Conservation (phyloP, 2,329 filamentous ascomycete genomes). For the Didymella exigua region DNA sequence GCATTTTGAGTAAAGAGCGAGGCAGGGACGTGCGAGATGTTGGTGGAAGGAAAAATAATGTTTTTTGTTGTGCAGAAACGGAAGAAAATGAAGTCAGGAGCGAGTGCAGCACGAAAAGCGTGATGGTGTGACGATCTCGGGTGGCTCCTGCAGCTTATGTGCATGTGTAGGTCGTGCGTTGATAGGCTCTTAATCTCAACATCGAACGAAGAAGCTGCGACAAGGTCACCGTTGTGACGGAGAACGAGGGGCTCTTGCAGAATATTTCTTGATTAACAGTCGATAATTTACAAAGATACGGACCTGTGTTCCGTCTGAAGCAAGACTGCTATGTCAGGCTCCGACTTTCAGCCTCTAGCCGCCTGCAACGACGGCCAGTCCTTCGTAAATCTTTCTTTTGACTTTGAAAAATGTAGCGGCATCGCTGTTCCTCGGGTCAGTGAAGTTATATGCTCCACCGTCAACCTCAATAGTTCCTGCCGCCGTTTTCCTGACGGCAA, state of each 20-base stretch:
- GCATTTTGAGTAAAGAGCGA: neutral
- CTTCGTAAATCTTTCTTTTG: slow-evolving; percentile 89
- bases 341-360: slow-evolving; percentile 49
- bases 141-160: neutral
- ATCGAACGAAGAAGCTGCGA: neutral
- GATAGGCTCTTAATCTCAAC: neutral
- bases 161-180: neutral
- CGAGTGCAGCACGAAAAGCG: neutral
- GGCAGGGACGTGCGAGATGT: neutral
- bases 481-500: slow-evolving; percentile 85
- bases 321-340: neutral
- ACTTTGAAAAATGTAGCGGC: slow-evolving; percentile 80
- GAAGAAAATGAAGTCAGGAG: neutral
- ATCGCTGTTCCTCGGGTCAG: slow-evolving; percentile 56
- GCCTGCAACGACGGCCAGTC: slow-evolving; percentile 86
- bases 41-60: too few relatives aligned
- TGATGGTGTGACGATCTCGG: neutral
- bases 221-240: neutral
- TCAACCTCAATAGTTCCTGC: slow-evolving; percentile 90
- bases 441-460: slow-evolving; percentile 51
- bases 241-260: too few relatives aligned
- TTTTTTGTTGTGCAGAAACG: neutral
- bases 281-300: neutral
- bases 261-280: neutral
- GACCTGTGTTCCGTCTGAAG: neutral